These are phyloP conservation scores for Tubosaeta sp. DNA, from an alignment of 768 basidiomycete genomes.

Conservation along the genomic window DNA sequence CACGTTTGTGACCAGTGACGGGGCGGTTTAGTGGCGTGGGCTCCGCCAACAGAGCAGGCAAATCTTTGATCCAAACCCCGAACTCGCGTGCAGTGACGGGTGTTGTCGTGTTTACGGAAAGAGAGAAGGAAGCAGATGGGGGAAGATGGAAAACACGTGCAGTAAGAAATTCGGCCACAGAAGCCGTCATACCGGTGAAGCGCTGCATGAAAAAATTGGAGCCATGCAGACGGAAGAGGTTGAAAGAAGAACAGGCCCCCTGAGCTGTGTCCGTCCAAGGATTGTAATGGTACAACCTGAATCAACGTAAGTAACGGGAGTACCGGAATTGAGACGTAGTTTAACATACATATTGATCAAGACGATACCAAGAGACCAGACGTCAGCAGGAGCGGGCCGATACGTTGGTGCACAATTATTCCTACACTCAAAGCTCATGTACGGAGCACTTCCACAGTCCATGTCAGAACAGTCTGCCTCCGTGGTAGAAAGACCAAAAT, in stretches of 20 bases:
- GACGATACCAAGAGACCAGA: conserved; percentile 98
- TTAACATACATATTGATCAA: conserved; percentile 89
- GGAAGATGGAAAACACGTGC: conserved; percentile 80
- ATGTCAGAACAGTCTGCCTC: conserved; percentile 90
- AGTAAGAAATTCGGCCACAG: conserved; percentile 86
- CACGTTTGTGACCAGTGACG: conserved; percentile 46
- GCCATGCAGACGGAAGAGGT: conserved; percentile 72
- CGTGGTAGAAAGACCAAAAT: conserved; percentile 93
- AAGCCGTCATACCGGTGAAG: conserved; percentile 83
- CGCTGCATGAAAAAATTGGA: conserved; percentile 84
- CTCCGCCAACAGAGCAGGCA: conserved; percentile 68
- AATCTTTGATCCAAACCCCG: conserved; percentile 77
- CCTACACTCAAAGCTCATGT: conserved; percentile 99
- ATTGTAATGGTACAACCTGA: conserved; percentile 94
- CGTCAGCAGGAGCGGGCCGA: conserved; percentile 90
- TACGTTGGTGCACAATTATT: conserved; percentile 96
- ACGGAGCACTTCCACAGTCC: conserved; percentile 97
- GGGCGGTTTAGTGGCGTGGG: conserved; percentile 30
- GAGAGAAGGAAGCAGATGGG: conserved; percentile 40
- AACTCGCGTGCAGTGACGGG: conserved; percentile 75
- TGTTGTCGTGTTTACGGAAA: conserved; percentile 21
- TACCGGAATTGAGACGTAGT: not conserved
- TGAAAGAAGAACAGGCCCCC: conserved; percentile 78
- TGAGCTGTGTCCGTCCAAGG: conserved; percentile 95
- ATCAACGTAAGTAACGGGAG: conserved; percentile 3